Evolutionary conservation across 257 asterid species (phyloP).

Genomic region (Solanum okadae): DNA sequence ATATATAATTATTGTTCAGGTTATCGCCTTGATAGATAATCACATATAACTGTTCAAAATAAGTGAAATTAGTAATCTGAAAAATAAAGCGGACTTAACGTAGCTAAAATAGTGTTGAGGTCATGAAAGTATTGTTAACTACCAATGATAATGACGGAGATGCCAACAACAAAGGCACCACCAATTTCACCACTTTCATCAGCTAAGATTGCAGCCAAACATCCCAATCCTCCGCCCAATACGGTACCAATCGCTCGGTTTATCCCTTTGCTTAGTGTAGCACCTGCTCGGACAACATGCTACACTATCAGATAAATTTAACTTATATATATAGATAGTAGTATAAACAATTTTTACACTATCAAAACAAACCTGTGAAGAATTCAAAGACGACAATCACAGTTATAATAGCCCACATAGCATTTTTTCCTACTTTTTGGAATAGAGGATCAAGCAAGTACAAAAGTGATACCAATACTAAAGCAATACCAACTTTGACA

Average conservation of each 20-base stretch:
- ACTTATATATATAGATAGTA: neutral
- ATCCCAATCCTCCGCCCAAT: slow-evolving; percentile 75
- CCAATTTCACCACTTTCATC: slow-evolving; percentile 46
- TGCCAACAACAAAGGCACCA: slow-evolving; percentile 43
- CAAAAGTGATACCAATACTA: too few species aligned
- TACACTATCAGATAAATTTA: neutral
- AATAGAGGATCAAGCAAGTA: too few species aligned
- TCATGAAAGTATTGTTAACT: neutral
- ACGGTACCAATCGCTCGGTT: slow-evolving; percentile 80
- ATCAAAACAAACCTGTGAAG: slow-evolving; percentile 41
- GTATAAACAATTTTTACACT: neutral
- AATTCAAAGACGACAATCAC: slow-evolving; percentile 87
- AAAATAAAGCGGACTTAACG: neutral
- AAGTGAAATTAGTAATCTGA: neutral
- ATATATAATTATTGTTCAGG: neutral
- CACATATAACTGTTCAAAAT: neutral
- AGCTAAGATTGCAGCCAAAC: slow-evolving; percentile 59
- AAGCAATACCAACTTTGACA: too few species aligned
- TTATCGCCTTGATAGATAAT: neutral
- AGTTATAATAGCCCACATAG: slow-evolving; percentile 98
- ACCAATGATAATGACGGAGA: slow-evolving; percentile 53
- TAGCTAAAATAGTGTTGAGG: neutral
- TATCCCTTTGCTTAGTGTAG: slow-evolving; percentile 85
- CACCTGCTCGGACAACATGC: slow-evolving; percentile 37
- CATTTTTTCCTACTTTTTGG: slow-evolving; percentile 80